phyloP scores from a whole-genome alignment of 2,329 filamentous ascomycete species.

The Hypoxylon sp. region DNA sequence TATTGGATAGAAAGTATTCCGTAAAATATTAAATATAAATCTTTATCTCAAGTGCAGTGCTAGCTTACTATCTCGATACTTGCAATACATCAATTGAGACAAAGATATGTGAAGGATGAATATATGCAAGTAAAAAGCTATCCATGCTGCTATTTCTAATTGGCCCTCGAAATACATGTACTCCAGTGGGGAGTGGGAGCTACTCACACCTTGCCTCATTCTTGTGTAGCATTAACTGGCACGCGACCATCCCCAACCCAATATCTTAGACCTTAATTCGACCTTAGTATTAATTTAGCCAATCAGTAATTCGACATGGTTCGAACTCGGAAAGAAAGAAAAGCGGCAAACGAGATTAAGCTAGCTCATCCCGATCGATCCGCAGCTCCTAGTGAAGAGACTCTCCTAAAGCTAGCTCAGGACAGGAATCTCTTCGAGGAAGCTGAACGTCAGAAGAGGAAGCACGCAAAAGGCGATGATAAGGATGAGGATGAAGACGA shows the following conservation, averaged over 20 bases:
- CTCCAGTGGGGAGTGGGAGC: background rate
- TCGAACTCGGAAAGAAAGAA: conserved; percentile 64
- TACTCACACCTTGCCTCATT: background rate
- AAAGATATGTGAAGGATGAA: background rate
- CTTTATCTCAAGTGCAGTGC: background rate
- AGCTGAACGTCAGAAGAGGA: conserved; percentile 60
- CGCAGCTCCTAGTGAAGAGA: conserved; percentile 72
- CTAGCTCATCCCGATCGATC: conserved; percentile 79
- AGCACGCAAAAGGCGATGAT: conserved; percentile 50
- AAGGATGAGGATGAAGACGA: conserved; percentile 56
- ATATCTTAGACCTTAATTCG: background rate
- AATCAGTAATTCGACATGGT: conserved; percentile 59
- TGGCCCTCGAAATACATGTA: conserved; percentile 4
- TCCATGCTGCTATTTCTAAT: background rate
- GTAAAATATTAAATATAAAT: background rate
- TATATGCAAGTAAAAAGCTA: conserved; percentile 18
- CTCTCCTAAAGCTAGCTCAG: conserved; percentile 80
- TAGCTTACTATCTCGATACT: background rate
- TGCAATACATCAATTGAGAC: conserved; percentile 29
- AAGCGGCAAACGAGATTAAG: conserved; percentile 68
- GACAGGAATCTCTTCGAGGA: conserved; percentile 71
- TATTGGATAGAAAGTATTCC: background rate
- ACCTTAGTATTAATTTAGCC: background rate
- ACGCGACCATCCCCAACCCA: conserved; percentile 24
- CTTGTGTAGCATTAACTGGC: conserved; percentile 10